phyloP scores from a whole-genome alignment of 805 yeast genomes.

The Metschnikowia corniflorae region DNA sequence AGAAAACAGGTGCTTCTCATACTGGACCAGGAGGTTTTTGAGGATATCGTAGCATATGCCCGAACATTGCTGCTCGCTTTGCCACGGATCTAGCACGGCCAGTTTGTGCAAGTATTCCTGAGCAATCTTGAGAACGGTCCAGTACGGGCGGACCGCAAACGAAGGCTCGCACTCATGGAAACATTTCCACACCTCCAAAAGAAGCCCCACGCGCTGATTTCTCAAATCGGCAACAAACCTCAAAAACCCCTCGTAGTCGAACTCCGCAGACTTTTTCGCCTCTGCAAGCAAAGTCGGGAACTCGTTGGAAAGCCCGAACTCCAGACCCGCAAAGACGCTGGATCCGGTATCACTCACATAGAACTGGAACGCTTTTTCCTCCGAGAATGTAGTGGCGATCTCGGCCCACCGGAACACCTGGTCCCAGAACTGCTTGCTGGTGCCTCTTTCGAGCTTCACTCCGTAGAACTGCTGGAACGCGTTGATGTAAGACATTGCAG shows the following conservation, averaged over 20 bases:
- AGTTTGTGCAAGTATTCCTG: constrained; percentile 18
- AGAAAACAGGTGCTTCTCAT: constrained; percentile 12
- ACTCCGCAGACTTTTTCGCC: constrained; percentile 31
- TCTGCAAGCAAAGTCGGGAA: constrained; percentile 19
- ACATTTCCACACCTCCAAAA: constrained; percentile 35
- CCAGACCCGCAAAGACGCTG: constrained; percentile 10
- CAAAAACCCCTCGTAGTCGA: constrained; percentile 38
- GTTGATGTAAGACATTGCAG: constrained; percentile 35
- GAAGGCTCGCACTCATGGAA: constrained; percentile 23
- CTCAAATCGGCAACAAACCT: constrained; percentile 23
- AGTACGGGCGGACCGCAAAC: constrained; percentile 25
- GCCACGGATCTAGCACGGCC: constrained; percentile 2
- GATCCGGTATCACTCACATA: constrained; percentile 22
- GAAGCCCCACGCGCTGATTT: constrained; percentile 23
- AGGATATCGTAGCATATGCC: constrained; percentile 23
- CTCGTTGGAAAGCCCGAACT: constrained; percentile 5
- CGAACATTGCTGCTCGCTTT: constrained; percentile 9
- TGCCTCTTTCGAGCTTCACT: constrained; percentile 17
- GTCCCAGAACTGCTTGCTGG: constrained; percentile 33
- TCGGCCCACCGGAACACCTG: constrained; percentile 37
- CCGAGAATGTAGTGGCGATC: constrained; percentile 28
- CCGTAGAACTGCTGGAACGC: constrained; percentile 31
- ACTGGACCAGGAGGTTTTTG: constrained; percentile 13
- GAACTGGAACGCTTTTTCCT: constrained; percentile 25
- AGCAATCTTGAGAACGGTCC: constrained; percentile 22